Evolutionary conservation across 176 grass and related monocot genomes (phyloP).

Genomic region (Juncus effusus): DNA sequence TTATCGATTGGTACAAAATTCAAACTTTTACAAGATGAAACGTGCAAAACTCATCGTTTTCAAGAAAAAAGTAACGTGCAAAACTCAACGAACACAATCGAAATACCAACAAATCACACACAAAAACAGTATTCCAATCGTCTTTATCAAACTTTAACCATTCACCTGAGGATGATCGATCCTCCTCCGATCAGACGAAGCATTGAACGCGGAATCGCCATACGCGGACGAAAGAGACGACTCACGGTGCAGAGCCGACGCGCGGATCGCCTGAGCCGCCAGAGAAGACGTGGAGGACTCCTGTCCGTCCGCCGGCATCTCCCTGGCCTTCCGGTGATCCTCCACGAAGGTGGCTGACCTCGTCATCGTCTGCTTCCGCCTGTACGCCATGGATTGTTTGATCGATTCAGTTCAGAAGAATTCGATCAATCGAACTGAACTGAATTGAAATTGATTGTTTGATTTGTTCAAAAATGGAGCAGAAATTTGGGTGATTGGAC

Average conservation of each 20-base stretch:
- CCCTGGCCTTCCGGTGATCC: constrained; percentile 1
- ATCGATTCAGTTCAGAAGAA: neutral
- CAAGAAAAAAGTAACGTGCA: neutral
- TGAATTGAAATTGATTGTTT: neutral
- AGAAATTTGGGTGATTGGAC: neutral
- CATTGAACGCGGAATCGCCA: constrained; percentile 7
- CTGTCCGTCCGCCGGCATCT: neutral
- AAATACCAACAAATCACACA: too few species aligned
- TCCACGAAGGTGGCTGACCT: constrained; percentile 37
- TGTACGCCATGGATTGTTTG: constrained; percentile 30
- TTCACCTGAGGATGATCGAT: constrained; percentile 12
- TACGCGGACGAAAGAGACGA: constrained; percentile 43
- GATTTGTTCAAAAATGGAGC: constrained; percentile 5
- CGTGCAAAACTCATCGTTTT: too few species aligned
- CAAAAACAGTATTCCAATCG: too few species aligned
- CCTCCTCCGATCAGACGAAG: constrained; percentile 6
- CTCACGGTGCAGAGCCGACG: constrained; percentile 39
- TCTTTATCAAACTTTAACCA: too few species aligned
- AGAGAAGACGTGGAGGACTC: constrained; percentile 25
- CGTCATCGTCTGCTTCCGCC: constrained; percentile 35
- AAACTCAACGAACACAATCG: too few species aligned
- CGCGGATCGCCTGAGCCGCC: constrained; percentile 42
- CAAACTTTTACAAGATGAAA: too few species aligned
- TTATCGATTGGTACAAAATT: too few species aligned
- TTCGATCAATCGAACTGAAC: neutral